Evolutionary conservation across 306 rosid genomes (phyloP).

Genomic region (Morella rubra): DNA sequence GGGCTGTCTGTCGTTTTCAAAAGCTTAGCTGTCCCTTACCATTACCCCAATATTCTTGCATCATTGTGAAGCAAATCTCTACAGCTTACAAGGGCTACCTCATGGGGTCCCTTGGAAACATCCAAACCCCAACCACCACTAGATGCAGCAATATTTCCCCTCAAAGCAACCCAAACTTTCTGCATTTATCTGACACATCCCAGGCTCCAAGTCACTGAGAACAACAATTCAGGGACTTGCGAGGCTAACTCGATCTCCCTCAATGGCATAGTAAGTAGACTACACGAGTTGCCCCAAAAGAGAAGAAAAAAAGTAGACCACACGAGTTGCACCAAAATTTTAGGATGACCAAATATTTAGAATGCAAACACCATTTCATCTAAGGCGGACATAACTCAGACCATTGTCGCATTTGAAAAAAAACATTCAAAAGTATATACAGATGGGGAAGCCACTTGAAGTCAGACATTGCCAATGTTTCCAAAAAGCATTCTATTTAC

Average conservation of each 20-base stretch:
- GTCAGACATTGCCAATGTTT: conserved; percentile 29
- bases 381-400: not conserved
- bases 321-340: not conserved
- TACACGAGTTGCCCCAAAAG: not conserved
- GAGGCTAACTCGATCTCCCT: conserved; percentile 26
- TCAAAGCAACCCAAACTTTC: conserved; percentile 31
- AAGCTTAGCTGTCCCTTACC: conserved; percentile 42
- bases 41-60: conserved; percentile 7
- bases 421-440: conserved; percentile 8
- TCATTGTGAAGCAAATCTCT: conserved; percentile 41
- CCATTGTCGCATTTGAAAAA: not conserved
- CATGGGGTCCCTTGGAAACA: conserved; percentile 25
- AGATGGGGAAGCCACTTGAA: conserved; percentile 16
- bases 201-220: conserved; percentile 22
- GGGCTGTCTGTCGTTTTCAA: conserved; percentile 25
- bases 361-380: not conserved
- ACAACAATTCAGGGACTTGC: conserved; percentile 19
- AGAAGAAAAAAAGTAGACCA: not conserved
- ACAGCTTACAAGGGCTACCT: conserved; percentile 26
- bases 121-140: conserved; percentile 32
- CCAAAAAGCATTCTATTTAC: conserved; percentile 35
- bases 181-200: conserved; percentile 27
- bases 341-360: too few species aligned
- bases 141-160: conserved; percentile 15
- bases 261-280: conserved; percentile 3